Evolutionary conservation across 2,329 filamentous ascomycete species (phyloP).

Genomic region (Xylaria sp.): DNA sequence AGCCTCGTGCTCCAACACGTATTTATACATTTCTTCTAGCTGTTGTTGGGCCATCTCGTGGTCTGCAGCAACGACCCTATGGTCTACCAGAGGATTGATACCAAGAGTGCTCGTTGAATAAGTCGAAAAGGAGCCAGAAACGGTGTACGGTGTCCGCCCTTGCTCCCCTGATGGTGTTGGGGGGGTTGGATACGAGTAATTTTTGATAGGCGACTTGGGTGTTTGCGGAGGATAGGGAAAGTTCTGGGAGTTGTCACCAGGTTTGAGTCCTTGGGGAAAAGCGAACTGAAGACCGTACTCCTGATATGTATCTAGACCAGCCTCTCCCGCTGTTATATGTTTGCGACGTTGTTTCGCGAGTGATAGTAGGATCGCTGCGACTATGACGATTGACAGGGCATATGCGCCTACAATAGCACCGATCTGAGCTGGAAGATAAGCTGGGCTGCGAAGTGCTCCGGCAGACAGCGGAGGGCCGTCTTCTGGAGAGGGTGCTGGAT

Average conservation of each 20-base stretch:
- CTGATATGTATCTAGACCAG: constrained; percentile 49
- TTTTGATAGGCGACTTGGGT: constrained; percentile 48
- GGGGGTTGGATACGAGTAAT: constrained; percentile 59
- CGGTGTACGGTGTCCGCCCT: constrained; percentile 50
- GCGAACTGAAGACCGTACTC: constrained; percentile 35
- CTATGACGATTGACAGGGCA: constrained; percentile 74
- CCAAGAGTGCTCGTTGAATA: constrained; percentile 59
- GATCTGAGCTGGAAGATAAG: constrained; percentile 79
- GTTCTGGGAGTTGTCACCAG: constrained; percentile 23
- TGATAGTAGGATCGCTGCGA: constrained; percentile 69
- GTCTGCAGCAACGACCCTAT: constrained; percentile 75
- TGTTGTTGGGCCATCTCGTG: constrained; percentile 77
- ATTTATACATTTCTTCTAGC: constrained; percentile 88
- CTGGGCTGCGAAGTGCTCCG: constrained; percentile 63
- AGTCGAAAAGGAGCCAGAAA: constrained; percentile 54
- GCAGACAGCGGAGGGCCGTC: constrained; percentile 65
- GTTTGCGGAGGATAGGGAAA: constrained; percentile 42
- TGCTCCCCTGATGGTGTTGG: constrained; percentile 47
- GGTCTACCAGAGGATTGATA: constrained; percentile 76
- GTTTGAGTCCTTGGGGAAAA: constrained; percentile 33
- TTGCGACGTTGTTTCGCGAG: constrained; percentile 63
- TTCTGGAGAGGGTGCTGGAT: constrained; percentile 63
- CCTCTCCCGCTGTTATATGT: constrained; percentile 58
- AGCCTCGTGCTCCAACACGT: constrained; percentile 88
- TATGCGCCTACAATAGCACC: constrained; percentile 85